Base-by-base conservation (phyloP, 169 alveolate genomes). In the Theileria orientalis region DNA sequence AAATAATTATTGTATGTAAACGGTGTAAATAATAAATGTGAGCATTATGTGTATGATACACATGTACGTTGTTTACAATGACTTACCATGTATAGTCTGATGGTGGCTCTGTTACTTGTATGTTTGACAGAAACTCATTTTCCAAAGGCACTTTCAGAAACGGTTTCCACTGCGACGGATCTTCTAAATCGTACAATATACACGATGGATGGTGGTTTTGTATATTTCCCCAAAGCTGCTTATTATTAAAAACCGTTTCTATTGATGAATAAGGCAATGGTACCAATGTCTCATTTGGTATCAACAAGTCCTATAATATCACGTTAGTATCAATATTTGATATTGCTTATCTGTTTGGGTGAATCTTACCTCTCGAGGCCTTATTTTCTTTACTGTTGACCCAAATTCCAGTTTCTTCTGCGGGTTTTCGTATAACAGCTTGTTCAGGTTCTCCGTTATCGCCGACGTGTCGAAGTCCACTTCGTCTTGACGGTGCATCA, bases 181-280 rank as follows among this genome's bases (percentile, higher is more conserved):
- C 77, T 35, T 90, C 94, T 23, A 92, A 83, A 54, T 92, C 95
- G 86, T 92, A 92, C n/a, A 86, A 32, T 32, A 92, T 92, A 46
- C 93, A 82, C 6, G 94, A 86, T 16, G 96, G 96, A 72, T 92
- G 95, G 42, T 91, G 96, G 63, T 86, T 91, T 51, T 92, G 95
- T 69, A 90, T 64, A 62, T 92, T 92, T 0, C 96, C 96, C 93
- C 93, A 92, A 42, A 92, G 63, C 52, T 92, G 96, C 47, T 86
- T 84, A 54, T 90, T 89, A 71, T 92, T 92, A 51, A 92, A 92
- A 11, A 92, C 84, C n/a, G 87, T 68, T 54, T 92, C 96, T 44
- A 92, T 74, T 13, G 95, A 88, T 11, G 92, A 75, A 49, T 92
- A 92, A 3, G 96, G 96, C 30, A 92, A 83, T 69, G 77, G 83